Evolutionary conservation across 345 rosid species (phyloP), one percentile per base, ranked within the genome.

Genomic region (Toxicodendron radicans): DNA sequence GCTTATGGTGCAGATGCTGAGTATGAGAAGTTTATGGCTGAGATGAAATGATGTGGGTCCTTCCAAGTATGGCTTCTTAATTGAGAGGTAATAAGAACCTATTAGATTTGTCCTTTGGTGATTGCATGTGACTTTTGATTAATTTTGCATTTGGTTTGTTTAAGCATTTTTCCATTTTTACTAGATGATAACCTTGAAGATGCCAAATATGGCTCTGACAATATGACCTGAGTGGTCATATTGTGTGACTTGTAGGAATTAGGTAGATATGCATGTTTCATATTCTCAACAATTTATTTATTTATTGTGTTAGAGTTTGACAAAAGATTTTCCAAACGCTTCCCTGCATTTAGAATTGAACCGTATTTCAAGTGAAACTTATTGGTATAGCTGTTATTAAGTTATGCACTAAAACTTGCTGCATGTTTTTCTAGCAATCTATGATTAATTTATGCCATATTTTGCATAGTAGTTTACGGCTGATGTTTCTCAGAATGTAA

Each of bases 21-120:
- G 82, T 95, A 93, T 77, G 95, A 93, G 80, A 96, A 93, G 86
- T 92, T 96, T 79, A 92, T 96, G 98, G 89, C 97, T 33, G 98
- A 96, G 91, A 91, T 92, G 97, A 93, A 96, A 79, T 96, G 89
- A 87, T 51, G 58, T 64, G 58, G 49, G 67, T 58, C 72, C 43
- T 66, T 78, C 74, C 43, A 11, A 21, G 51, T 59, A 12, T 60
- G 75, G 43, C 71, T 73, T 72, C 70, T 57, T 58, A 51, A 66
- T 58, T 48, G 66, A 74, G 81, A 86, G 98, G 99, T 95, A 88
- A 27, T n/a, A 38, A 56, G 54, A 54, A 67, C 38, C n/a, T 8
- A 13, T 67, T 52, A 41, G 30, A 54, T 59, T 60, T 65, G 8
- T 69, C 23, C 43, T 73, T 23, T 35, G 3, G 10, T 24, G 14